Percentiles rank a stretch among this genome's conserved stretches.
Conservation (phyloP, 192 early-diverging fungal genomes). For the Neocallimastix lanati region DNA sequence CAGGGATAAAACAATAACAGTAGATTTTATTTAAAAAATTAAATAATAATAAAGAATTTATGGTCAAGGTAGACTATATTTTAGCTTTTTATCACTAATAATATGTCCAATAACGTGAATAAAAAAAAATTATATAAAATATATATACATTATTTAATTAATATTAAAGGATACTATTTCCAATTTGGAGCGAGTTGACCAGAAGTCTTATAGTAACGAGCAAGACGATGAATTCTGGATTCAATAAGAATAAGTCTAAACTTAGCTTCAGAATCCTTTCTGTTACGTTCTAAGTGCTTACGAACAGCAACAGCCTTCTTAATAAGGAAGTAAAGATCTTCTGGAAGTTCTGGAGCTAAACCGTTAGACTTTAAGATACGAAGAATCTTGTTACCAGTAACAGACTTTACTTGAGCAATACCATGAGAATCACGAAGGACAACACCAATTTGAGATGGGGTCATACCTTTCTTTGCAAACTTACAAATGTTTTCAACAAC, state of each 20-base stretch:
- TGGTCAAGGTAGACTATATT: neutral
- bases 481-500: constrained; percentile 97
- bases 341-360: constrained; percentile 84
- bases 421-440: constrained; percentile 92
- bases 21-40: neutral
- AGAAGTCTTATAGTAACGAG: constrained; percentile 94
- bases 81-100: neutral
- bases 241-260: constrained; percentile 96
- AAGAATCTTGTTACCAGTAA: constrained; percentile 99
- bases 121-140: neutral
- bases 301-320: constrained; percentile 98
- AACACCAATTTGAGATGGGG: constrained; percentile 97
- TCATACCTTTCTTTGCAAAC: constrained; percentile 97
- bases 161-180: constrained; percentile 24
- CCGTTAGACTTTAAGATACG: constrained; percentile 97
- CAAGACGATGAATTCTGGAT: constrained; percentile 94
- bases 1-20: neutral
- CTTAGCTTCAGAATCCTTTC: constrained; percentile 97
- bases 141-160: neutral
- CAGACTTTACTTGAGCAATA: constrained; percentile 84
- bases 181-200: constrained; percentile 93
- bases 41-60: neutral
- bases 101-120: neutral
- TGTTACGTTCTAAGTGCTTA: constrained; percentile 97
- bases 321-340: constrained; percentile 97